These are phyloP conservation scores for Orbilia oligospora DNA, from an alignment of 2,329 filamentous ascomycete species.

Conservation along the genomic window DNA sequence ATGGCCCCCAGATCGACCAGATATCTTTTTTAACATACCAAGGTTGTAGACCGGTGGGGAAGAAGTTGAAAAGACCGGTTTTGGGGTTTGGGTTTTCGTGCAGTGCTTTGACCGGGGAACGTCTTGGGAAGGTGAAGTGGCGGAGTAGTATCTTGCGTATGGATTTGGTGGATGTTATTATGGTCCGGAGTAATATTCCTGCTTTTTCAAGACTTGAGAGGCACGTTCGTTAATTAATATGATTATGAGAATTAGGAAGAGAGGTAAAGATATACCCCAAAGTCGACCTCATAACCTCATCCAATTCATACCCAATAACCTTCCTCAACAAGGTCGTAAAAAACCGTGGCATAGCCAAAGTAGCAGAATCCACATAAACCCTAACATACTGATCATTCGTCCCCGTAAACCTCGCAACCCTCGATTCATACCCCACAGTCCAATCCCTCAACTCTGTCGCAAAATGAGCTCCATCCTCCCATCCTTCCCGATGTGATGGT, in stretches of 20 bases:
- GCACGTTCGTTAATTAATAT: not conserved
- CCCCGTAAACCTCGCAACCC: slow-evolving; percentile 61
- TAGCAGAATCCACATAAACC: slow-evolving; percentile 67
- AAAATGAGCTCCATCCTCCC: slow-evolving; percentile 71
- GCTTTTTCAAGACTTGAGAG: slow-evolving; percentile 54
- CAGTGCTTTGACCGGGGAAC: slow-evolving; percentile 41
- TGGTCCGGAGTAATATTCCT: slow-evolving; percentile 39
- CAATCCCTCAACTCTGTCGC: slow-evolving; percentile 71
- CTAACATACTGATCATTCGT: slow-evolving; percentile 68
- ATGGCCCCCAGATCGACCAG: slow-evolving; percentile 51
- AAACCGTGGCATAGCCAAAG: slow-evolving; percentile 56
- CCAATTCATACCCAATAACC: slow-evolving; percentile 50
- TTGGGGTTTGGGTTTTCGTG: slow-evolving; percentile 58
- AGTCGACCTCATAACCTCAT: slow-evolving; percentile 57
- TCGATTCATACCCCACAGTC: slow-evolving; percentile 73
- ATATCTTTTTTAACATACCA: slow-evolving; percentile 59
- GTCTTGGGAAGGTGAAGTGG: slow-evolving; percentile 48
- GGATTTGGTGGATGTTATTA: slow-evolving; percentile 20
- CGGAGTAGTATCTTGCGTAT: slow-evolving; percentile 53
- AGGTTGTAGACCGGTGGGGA: slow-evolving; percentile 37
- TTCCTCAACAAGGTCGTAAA: slow-evolving; percentile 42
- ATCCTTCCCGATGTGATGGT: slow-evolving; percentile 66
- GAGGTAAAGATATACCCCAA: slow-evolving; percentile 33
- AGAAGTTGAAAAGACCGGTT: slow-evolving; percentile 59
- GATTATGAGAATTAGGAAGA: no score